Conservation (phyloP, 306 rosid genomes). For the Psophocarpus tetragonolobus region DNA sequence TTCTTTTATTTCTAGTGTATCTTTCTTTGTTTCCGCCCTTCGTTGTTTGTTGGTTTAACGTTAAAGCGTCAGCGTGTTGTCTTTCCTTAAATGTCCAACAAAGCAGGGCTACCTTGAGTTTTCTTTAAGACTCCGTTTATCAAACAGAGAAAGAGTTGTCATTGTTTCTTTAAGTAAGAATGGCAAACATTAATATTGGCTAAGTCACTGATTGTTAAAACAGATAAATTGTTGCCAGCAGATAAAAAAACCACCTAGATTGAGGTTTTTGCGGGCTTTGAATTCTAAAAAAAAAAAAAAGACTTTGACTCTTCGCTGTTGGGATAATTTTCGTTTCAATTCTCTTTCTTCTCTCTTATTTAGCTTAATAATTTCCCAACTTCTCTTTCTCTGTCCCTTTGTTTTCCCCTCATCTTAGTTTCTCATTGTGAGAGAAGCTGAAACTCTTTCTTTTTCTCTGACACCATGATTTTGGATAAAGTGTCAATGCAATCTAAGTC, state of each 20-base stretch:
- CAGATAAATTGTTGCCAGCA: background rate
- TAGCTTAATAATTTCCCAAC: constrained; percentile 42
- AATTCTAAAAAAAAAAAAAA: constrained; percentile 47
- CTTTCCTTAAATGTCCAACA: constrained; percentile 43
- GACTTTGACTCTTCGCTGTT: constrained; percentile 19
- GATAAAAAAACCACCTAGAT: constrained; percentile 30
- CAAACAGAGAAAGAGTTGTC: background rate
- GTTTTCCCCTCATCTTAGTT: constrained; percentile 12
- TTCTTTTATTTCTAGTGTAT: background rate
- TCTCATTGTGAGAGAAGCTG: constrained; percentile 51
- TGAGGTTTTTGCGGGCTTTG: constrained; percentile 43
- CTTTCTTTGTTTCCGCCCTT: background rate
- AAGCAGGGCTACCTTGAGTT: constrained; percentile 50
- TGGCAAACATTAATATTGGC: constrained; percentile 43
- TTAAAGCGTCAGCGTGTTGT: constrained; percentile 32
- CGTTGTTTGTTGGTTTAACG: constrained; percentile 34
- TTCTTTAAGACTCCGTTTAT: constrained; percentile 54
- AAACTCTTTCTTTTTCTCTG: background rate
- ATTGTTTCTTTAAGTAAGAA: constrained; percentile 20
- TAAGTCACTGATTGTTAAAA: background rate
- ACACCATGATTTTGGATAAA: constrained; percentile 52
- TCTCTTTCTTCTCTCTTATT: constrained; percentile 31
- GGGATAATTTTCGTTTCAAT: constrained; percentile 33
- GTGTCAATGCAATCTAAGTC: constrained; percentile 75
- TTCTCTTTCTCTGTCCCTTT: constrained; percentile 11